Evolutionary conservation across 371 early-diverging fungal species (phyloP), one percentile per base, ranked within the genome.

Genomic region (Syncephalis fuscata): DNA sequence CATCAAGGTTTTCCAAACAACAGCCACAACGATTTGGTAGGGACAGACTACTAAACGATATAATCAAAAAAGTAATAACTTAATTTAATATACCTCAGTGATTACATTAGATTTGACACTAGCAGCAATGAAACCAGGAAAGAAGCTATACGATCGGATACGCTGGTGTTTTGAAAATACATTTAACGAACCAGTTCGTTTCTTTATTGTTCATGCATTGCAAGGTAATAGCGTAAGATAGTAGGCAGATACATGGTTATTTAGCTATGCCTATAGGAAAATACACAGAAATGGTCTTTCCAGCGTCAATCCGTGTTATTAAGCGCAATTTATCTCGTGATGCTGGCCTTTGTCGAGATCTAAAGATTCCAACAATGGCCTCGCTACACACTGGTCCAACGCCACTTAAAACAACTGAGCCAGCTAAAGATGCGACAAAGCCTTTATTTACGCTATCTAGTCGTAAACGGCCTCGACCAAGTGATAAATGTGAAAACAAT

Each of bases 141-240:
- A 64, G 32, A 71, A 71, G 21, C 53, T 50, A 4, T 71, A 63
- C 45, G 63, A 74, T 15, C 53, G 75, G 47, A 54, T 72, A 32
- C 62, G 67, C 49, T 71, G 69, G 70, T 73, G 74, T 42, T 60
- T 77, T 47, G 67, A 72, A 40, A 66, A 69, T 44, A 71, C 71
- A 5, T 53, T 76, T 23, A 44, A 51, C 7, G 32, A 49, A 0
- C 38, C 50, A 1, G 66, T 73, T 46, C 61, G 63, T 5, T 60
- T 73, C 54, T 53, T 68, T 17, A 61, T 68, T 24, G 57, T 64
- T 24, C 62, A 54, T 14, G 51, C 63, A 4, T 65, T 71, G 39
- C 44, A 39, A 19, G 57, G 70, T 60, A 63, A 64, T 54, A 45
- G 8, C 32, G 11, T 32, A 32, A 11, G 11, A 4, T 32, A 32